These are phyloP conservation scores for Mycena amicta DNA, from an alignment of 768 basidiomycete genomes.

Conservation along the genomic window DNA sequence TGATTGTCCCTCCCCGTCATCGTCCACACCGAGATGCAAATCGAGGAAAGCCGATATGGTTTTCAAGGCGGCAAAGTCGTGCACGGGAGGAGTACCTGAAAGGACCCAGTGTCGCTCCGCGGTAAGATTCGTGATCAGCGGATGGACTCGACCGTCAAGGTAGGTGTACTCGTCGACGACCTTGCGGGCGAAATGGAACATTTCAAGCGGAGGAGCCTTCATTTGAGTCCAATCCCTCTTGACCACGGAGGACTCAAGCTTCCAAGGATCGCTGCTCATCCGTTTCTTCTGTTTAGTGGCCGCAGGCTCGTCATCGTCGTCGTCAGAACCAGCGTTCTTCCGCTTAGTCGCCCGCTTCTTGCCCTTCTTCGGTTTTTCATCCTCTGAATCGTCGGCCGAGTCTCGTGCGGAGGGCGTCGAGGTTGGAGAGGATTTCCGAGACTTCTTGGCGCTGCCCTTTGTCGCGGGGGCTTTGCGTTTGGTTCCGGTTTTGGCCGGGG, in stretches of 20 bases:
- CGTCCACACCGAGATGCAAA: constrained; percentile 90
- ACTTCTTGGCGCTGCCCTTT: constrained; percentile 18
- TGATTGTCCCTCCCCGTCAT: constrained; percentile 80
- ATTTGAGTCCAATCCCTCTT: constrained; percentile 76
- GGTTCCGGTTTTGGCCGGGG: constrained; percentile 27
- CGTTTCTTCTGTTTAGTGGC: constrained; percentile 61
- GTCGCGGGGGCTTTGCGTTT: constrained; percentile 22
- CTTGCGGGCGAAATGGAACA: constrained; percentile 88
- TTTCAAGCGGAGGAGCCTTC: constrained; percentile 83
- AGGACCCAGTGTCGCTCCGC: constrained; percentile 90
- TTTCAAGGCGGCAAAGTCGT: constrained; percentile 88
- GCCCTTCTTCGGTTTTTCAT: constrained; percentile 22
- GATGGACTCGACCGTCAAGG: constrained; percentile 75
- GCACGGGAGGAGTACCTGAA: constrained; percentile 94
- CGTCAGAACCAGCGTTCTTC: constrained; percentile 31
- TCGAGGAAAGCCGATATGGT: constrained; percentile 87
- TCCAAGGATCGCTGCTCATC: constrained; percentile 77
- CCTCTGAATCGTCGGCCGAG: constrained; percentile 9
- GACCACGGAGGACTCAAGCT: constrained; percentile 62
- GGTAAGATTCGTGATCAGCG: constrained; percentile 74
- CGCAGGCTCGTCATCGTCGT: constrained; percentile 39
- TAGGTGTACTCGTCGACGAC: constrained; percentile 97
- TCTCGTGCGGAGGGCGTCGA: constrained; percentile 20
- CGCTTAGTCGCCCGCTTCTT: constrained; percentile 43
- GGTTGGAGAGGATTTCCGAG: constrained; percentile 19